phyloP scores from a whole-genome alignment of 352 stramenopile genomes.

The Globisporangium spiculum region DNA sequence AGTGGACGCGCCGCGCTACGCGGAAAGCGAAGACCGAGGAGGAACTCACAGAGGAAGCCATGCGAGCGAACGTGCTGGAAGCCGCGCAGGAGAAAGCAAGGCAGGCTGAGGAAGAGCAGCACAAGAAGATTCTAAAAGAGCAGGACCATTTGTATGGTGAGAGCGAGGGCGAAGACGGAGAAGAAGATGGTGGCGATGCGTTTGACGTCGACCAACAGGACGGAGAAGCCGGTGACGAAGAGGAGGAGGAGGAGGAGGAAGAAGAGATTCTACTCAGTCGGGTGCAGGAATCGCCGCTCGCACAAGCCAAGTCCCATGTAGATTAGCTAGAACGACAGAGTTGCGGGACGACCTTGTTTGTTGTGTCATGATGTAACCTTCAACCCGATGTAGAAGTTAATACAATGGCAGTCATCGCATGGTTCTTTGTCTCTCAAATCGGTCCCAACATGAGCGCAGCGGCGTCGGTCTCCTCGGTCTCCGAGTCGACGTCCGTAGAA shows the following conservation, averaged over 20 bases:
- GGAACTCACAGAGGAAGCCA: constrained; percentile 27
- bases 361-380: too few relatives aligned
- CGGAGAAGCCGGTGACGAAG: constrained; percentile 11
- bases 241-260: constrained; percentile 23
- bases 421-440: too few relatives aligned
- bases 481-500: too few relatives aligned
- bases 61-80: constrained; percentile 28
- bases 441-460: too few relatives aligned
- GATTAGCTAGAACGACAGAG: constrained; percentile 1
- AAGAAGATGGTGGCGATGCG: constrained; percentile 15
- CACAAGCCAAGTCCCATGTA: constrained; percentile 6
- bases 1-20: constrained; percentile 29
- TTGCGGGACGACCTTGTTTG: too few relatives aligned
- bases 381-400: too few relatives aligned
- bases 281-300: background rate
- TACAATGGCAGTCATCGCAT: too few relatives aligned
- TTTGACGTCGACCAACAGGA: background rate
- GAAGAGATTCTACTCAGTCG: constrained; percentile 15
- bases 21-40: constrained; percentile 31
- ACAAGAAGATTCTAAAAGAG: constrained; percentile 29
- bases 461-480: too few relatives aligned
- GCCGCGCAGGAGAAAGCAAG: constrained; percentile 34
- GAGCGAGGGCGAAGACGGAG: constrained; percentile 27
- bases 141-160: constrained; percentile 48
- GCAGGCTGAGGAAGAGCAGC: constrained; percentile 40